A percentile compares a stretch with the other conserved stretches of the same genome.
phyloP scores from a whole-genome alignment of 1,139 yeast genomes.

The Yamadazyma trypodendri region DNA sequence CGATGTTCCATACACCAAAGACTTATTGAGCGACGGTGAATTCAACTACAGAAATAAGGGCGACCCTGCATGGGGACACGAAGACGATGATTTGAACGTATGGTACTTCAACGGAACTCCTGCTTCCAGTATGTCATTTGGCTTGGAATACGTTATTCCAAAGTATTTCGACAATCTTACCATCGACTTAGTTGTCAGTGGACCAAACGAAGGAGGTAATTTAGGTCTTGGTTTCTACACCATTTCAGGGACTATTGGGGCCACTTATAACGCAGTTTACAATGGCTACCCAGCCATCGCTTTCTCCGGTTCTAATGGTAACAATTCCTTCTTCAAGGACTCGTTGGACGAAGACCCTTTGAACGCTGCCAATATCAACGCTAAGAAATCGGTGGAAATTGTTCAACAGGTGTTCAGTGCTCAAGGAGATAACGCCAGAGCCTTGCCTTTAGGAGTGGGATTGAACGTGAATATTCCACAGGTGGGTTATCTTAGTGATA shows the following conservation, averaged over 20 bases:
- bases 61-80: conserved; percentile 50
- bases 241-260: conserved; percentile 47
- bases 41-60: conserved; percentile 42
- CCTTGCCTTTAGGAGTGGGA: conserved; percentile 42
- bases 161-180: conserved; percentile 30
- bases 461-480: conserved; percentile 42
- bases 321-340: conserved; percentile 45
- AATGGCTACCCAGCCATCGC: conserved; percentile 45
- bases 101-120: conserved; percentile 55
- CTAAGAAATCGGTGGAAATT: conserved; percentile 30
- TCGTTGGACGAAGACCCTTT: conserved; percentile 30
- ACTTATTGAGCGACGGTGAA: conserved; percentile 42
- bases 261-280: conserved; percentile 43
- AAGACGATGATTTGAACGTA: conserved; percentile 38
- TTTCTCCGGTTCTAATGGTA: conserved; percentile 43
- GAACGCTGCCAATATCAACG: conserved; percentile 38
- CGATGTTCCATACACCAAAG: conserved; percentile 41
- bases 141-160: conserved; percentile 42
- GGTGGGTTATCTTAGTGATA: conserved; percentile 31
- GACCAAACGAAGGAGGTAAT: conserved; percentile 50
- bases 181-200: conserved; percentile 45
- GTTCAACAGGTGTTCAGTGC: conserved; percentile 31
- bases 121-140: conserved; percentile 44
- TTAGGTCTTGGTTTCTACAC: conserved; percentile 41
- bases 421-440: conserved; percentile 29